Evolutionary conservation across 768 basidiomycete species (phyloP).

Genomic region (Epithele typhae): DNA sequence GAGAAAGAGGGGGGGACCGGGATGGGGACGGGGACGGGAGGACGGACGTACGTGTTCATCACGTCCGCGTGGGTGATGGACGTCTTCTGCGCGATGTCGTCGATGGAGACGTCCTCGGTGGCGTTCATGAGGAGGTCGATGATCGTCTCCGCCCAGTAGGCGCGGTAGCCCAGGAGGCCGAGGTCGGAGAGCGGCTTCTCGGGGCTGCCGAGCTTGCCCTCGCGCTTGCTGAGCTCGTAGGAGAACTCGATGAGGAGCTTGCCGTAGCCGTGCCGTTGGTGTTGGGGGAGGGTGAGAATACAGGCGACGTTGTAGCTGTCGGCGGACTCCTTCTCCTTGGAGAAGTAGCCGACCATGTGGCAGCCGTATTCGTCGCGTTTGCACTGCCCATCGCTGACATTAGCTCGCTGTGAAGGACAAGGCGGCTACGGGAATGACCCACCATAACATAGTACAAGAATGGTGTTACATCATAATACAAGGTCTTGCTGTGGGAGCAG

Average conservation of each 20-base stretch:
- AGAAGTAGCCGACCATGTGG: conserved; percentile 97
- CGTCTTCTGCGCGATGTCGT: conserved; percentile 95
- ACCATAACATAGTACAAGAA: conserved; percentile 99
- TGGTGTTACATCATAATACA: conserved; percentile 99
- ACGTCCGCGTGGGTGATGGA: conserved; percentile 94
- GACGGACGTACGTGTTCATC: conserved; percentile 87
- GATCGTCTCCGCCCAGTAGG: conserved; percentile 97
- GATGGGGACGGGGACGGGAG: not conserved
- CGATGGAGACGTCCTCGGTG: conserved; percentile 77
- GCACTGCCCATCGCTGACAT: conserved; percentile 38
- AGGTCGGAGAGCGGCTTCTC: conserved; percentile 97
- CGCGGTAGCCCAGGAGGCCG: conserved; percentile 87
- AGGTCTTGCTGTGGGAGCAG: conserved; percentile 68
- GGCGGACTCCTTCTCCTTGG: conserved; percentile 97
- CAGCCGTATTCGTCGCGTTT: conserved; percentile 86
- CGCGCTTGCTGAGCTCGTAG: conserved; percentile 95
- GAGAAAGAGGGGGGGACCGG: too few relatives aligned
- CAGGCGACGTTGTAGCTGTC: conserved; percentile 99
- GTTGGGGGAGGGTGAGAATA: conserved; percentile 97
- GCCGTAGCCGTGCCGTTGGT: conserved; percentile 95
- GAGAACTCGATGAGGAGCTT: conserved; percentile 96
- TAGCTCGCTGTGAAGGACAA: not conserved
- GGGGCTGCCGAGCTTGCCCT: conserved; percentile 92
- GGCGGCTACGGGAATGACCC: conserved; percentile 21
- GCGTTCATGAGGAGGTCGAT: conserved; percentile 80